phyloP scores from a whole-genome alignment of 495 filamentous ascomycete genomes.

The Aspergillus egyptiacus region DNA sequence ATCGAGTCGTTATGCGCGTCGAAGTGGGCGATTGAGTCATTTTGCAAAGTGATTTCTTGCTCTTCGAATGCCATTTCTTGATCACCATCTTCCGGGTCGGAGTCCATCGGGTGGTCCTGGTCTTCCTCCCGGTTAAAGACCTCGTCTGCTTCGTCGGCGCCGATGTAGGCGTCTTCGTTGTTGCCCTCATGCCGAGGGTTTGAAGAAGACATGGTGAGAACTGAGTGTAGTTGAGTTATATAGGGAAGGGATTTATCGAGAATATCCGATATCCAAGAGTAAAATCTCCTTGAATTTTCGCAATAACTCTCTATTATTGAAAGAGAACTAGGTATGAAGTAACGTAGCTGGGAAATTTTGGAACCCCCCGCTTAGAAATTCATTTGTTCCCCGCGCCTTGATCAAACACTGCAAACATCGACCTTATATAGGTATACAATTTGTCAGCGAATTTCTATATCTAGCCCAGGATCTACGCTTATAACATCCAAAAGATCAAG shows the following conservation, averaged over 20 bases:
- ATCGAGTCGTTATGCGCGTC: conserved; percentile 82
- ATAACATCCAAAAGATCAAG: too few relatives aligned
- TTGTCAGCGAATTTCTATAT: not conserved
- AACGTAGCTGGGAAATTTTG: conserved; percentile 11
- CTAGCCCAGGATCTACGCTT: too few relatives aligned
- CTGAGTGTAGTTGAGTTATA: not conserved
- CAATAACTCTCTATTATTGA: too few relatives aligned
- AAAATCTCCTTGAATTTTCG: too few relatives aligned
- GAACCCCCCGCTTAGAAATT: conserved; percentile 41
- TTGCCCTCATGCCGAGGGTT: conserved; percentile 36
- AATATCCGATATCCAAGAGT: too few relatives aligned
- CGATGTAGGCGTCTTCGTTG: conserved; percentile 53
- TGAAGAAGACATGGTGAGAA: conserved; percentile 36
- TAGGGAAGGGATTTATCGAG: not conserved
- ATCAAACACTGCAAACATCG: conserved; percentile 33
- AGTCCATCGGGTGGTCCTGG: conserved; percentile 70
- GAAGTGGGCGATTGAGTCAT: conserved; percentile 89
- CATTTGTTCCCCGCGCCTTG: conserved; percentile 28
- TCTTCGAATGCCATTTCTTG: conserved; percentile 57
- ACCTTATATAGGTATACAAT: not conserved
- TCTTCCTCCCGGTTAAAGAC: conserved; percentile 62
- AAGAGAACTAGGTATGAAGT: not conserved
- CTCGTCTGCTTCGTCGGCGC: conserved; percentile 67
- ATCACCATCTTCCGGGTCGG: conserved; percentile 47
- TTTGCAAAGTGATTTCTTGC: conserved; percentile 72